Base-by-base conservation (phyloP, 306 rosid genomes). In the Prunus salicina region DNA sequence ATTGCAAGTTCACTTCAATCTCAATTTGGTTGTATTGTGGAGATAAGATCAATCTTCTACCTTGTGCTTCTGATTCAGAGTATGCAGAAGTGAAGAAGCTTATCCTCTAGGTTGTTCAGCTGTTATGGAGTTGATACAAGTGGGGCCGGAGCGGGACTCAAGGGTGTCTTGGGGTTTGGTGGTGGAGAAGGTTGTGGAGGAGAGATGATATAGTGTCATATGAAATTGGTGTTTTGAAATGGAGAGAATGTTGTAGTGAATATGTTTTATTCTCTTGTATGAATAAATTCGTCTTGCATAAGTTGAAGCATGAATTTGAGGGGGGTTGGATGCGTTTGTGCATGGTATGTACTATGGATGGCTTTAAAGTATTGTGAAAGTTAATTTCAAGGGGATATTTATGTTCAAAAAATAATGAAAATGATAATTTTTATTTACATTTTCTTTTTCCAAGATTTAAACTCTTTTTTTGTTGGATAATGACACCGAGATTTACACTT, bases 1-100 rank as follows among this genome's bases (percentile, higher is more conserved):
- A 90, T 92, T 3, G 93, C 92, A 41, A 87, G 84, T 52, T 89
- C 80, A 41, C 85, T 90, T 70, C 96, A 87, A 73, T 61, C 81
- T 47, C 58, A 87, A 50, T 76, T 90, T 52, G 89, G 89, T 61
- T 86, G 94, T 73, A 90, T 87, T 70, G 78, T 93, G 52, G 97
- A 90, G 82, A 73, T 89, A 87, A 92, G 83, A 84, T 93, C 84
- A 87, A 84, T 67, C 86, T 80, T 72, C 80, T 74, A 61, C 78
- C 67, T 14, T 61, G 68, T 58, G 72, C 78, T 57, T 84, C 86
- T 69, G 83, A 87, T 57, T 64, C 90, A 45, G 85, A 69, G 81
- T 74, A 47, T 45, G 74, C 79, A 43, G 85, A 81, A 76, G 75
- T 76, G 79, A 84, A 84, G 89, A 85, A 74, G 76, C 62, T 38